phyloP scores from a whole-genome alignment of 352 stramenopile species.

The Pythium aquatile region DNA sequence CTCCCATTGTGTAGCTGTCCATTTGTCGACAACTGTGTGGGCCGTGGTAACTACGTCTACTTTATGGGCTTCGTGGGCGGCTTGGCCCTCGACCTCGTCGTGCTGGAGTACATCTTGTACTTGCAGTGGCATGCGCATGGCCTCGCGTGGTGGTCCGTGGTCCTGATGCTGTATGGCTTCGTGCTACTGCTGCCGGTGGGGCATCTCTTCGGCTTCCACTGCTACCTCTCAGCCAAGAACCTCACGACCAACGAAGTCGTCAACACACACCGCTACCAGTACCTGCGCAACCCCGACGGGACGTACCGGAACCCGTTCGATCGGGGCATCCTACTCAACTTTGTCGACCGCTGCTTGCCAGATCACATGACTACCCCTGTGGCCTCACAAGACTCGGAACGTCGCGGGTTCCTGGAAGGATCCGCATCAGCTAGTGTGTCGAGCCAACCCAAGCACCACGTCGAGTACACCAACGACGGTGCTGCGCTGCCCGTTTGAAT shows the following conservation, averaged over 20 bases:
- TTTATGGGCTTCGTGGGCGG: conserved; percentile 66
- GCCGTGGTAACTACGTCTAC: conserved; percentile 95
- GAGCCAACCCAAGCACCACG: conserved; percentile 9
- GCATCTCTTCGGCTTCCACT: conserved; percentile 64
- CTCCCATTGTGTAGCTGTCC: conserved; percentile 73
- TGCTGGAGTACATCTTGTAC: conserved; percentile 63
- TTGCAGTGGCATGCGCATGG: conserved; percentile 49
- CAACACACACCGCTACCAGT: conserved; percentile 66
- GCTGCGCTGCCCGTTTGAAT: conserved; percentile 19
- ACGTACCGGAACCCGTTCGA: conserved; percentile 45
- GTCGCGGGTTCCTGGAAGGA: conserved; percentile 9
- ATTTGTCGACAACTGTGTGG: conserved; percentile 99
- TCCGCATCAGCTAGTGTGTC: conserved; percentile 16
- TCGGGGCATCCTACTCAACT: conserved; percentile 43
- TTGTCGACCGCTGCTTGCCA: conserved; percentile 42
- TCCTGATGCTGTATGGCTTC: conserved; percentile 46
- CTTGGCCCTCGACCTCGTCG: conserved; percentile 44
- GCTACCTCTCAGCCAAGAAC: conserved; percentile 72
- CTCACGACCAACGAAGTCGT: conserved; percentile 81
- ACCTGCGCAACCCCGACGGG: conserved; percentile 34
- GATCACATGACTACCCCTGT: conserved; percentile 6
- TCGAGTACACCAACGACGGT: conserved; percentile 14
- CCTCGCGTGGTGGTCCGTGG: conserved; percentile 30
- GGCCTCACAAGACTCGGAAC: neutral
- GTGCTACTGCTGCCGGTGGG: conserved; percentile 47